Evolutionary conservation across 2,329 filamentous ascomycete species (phyloP), one percentile per base, ranked within the genome.

Genomic region (Elsinoe perseae): DNA sequence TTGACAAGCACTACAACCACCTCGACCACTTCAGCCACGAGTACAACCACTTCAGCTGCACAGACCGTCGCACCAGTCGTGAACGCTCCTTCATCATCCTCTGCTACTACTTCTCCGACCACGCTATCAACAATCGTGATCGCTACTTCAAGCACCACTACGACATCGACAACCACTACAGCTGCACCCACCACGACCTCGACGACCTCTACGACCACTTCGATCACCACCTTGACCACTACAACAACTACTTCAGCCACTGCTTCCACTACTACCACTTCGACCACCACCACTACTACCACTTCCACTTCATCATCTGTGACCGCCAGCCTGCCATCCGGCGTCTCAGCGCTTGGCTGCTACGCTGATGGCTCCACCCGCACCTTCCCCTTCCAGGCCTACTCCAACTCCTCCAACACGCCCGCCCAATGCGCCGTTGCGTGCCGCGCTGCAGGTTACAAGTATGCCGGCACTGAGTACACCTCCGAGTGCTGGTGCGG

Each of bases 381-480:
- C 38, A 62, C 61, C 2, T 59, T 69, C 2, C 48, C 64, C 10
- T 46, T 59, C 25, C 46, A 46, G 23, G 56, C 54, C 36, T 61
- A 60, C 38, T 54, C 61, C 16, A 63, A 57, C 40, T 54, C 56
- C 34, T 59, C 53, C 32, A 60, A 62, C 42, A 65, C 63, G 7
- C 61, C 61, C 28, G 56, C 59, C 42, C 59, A 59, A 42, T 68
- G 64, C 40, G 64, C 63, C 14, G 57, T 61, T 2, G 58, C 57
- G 28, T 68, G 65, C 59, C 60, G 58, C n/a, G 52, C 56, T 23
- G 52, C 59, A 14, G 64, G 64, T 23, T 62, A 63, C 60, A 60
- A 59, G 7, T 65, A 61, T 50, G 58, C 58, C 16, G 72, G 71
- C n/a, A 63, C 69, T 30, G 69, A 72, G 56, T 70, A 69, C 56